Conservation (phyloP, 805 yeast species). For the Myxozyma nipponensis region DNA sequence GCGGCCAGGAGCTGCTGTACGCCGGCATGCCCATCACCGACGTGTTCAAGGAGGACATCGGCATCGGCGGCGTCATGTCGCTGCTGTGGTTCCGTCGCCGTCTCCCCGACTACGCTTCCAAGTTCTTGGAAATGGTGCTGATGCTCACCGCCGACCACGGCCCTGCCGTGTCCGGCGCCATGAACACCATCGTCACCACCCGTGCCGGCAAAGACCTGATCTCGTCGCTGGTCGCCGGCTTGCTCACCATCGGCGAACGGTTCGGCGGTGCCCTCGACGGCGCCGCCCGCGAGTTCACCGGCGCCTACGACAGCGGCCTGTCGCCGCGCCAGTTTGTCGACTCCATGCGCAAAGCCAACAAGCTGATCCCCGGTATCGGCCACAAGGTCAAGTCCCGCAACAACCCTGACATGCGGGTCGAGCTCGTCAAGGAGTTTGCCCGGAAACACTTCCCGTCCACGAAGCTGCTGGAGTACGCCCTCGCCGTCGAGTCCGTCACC, state of each 20-base stretch:
- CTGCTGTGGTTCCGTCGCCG: conserved; percentile 47
- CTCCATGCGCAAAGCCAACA: conserved; percentile 47
- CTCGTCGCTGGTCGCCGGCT: conserved; percentile 45
- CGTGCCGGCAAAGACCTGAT: conserved; percentile 48
- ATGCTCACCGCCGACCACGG: conserved; percentile 50
- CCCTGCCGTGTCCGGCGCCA: conserved; percentile 48
- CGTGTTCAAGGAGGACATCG: conserved; percentile 47
- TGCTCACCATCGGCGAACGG: conserved; percentile 45
- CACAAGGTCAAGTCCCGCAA: conserved; percentile 48
- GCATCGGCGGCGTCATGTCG: conserved; percentile 48
- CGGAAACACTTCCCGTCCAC: conserved; percentile 45
- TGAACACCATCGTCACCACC: conserved; percentile 48
- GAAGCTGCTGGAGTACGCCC: conserved; percentile 43
- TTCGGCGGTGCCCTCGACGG: conserved; percentile 49
- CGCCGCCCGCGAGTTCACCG: conserved; percentile 46
- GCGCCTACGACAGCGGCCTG: conserved; percentile 44
- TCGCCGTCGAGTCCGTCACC: conserved; percentile 48
- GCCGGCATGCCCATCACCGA: conserved; percentile 48
- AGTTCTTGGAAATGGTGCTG: conserved; percentile 48
- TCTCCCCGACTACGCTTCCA: conserved; percentile 43
- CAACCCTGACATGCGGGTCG: conserved; percentile 49
- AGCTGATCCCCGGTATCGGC: conserved; percentile 47
- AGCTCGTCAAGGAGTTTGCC: conserved; percentile 46
- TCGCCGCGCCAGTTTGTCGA: conserved; percentile 47
- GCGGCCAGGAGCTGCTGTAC: conserved; percentile 46